Base-by-base conservation (phyloP, 2,329 filamentous ascomycete genomes). In the Alternaria ethzedia region DNA sequence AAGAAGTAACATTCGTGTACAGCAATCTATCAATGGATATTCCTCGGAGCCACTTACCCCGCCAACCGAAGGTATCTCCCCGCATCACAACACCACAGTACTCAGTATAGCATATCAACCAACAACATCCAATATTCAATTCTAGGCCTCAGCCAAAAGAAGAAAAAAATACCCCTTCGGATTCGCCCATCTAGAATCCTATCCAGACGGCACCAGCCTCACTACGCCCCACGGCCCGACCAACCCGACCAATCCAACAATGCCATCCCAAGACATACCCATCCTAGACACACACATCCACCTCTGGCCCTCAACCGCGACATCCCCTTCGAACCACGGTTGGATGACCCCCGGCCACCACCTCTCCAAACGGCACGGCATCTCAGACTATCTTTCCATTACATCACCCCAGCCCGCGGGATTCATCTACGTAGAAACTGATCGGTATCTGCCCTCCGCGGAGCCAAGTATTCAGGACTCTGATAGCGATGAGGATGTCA, bases 251-350 rank as follows among this genome's bases (percentile, higher is more conserved):
- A 26, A 54, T 57, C 25, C 28, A 28, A 21, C 45, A 45, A 77
- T 79, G 77, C 47, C 74, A 13, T 65, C 69, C 4, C 66, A 62
- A 44, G 67, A 66, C 26, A 90, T 3, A 41, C 36, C 36, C 36
- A 41, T 97, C 75, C 88, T 97, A 80, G 94, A 97, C 83, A 91
- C 93, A 43, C 95, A 97, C 84, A 91, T 97, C 81, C 94, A 97
- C 82, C 89, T 97, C 75, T 97, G 89, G 84, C 91, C 93, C 47
- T 80, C 83, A 49, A 86, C 87, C 57, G 91, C 82, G 50, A 77
- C 78, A 3, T 79, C 95, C 72, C 76, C 91, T 56, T 76, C 85
- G 58, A 86, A 87, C 43, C 87, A 96, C 66, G 82, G 87, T 61
- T 97, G 93, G 94, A 87, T 88, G 81, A 85, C 79, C 4, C 82